Evolutionary conservation across 305 asterid genomes (phyloP).

Genomic region (Fraxinus angustifolia): DNA sequence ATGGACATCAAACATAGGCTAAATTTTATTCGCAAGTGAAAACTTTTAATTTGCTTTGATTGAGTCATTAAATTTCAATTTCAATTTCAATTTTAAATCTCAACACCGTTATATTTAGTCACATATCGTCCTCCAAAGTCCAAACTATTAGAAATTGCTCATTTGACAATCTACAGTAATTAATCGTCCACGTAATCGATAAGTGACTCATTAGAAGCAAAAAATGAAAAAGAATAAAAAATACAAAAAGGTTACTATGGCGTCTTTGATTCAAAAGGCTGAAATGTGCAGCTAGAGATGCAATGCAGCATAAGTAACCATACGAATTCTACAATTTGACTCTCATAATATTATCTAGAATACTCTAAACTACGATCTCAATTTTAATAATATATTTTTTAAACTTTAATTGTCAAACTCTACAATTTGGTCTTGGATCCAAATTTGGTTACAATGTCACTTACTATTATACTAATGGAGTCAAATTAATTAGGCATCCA

Average conservation of each 20-base stretch:
- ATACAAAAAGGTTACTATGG: not conserved
- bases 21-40: not conserved
- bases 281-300: not conserved
- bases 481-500: slow-evolving; percentile 27
- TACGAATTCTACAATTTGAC: not conserved
- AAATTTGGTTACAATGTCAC: slow-evolving; percentile 31
- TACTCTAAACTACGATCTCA: not conserved
- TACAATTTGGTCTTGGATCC: slow-evolving; percentile 2
- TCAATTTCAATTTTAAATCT: not conserved
- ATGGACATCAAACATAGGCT: not conserved
- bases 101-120: not conserved
- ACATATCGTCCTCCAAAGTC: not conserved
- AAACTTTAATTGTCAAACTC: slow-evolving; percentile 25
- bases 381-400: not conserved
- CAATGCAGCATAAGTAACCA: not conserved
- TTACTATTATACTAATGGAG: not conserved
- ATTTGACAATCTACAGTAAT: not conserved
- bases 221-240: not conserved
- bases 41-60: not conserved
- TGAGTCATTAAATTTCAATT: not conserved
- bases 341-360: not conserved
- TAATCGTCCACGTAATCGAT: not conserved
- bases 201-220: not conserved
- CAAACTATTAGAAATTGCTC: not conserved
- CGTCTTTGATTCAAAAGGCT: not conserved